Base-by-base conservation (phyloP, 2,329 filamentous ascomycete species). In the Aureobasidium namibiae region DNA sequence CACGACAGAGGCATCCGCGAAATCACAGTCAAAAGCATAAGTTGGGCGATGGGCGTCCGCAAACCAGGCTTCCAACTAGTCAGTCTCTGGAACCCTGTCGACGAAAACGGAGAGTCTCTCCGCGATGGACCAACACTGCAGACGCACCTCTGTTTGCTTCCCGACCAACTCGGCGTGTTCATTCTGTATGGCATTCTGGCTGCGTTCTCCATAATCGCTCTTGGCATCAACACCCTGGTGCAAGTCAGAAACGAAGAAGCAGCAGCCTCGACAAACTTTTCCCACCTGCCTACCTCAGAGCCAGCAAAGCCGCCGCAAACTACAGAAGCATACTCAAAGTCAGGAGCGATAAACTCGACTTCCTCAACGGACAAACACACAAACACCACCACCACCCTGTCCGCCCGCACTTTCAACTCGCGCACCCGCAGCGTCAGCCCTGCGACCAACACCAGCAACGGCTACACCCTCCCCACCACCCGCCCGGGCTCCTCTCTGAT, bases 1-100 rank as follows among this genome's bases (percentile, higher is more conserved):
- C 82, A 87, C 33, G 79, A 78, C 50, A 57, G 54, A 48, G 76
- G 75, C 6, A 77, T 82, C 24, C 73, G 74, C 24, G 94, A 99
- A 71, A 95, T 96, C 64, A 99, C 94, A 0, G 91, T 97, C 66
- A 99, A 99, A 76, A 92, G 88, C 68, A 84, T 95, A 65, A 95
- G 87, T 68, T 96, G 92, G 90, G 91, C 90, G 18, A 97, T 97
- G 94, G 92, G 94, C 9, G 89, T 99, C 1, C 82, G 89, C 0
- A 86, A 82, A 6, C 94, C 94, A 0, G 94, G 91, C 0, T 94
- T 99, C 65, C 77, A 94, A 63, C 85, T 96, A 75, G 82, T 91
- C 41, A 96, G 90, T 70, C 78, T 99, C 60, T 96, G 90, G 83
- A 97, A 99, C 69, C 94, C 94, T 0, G 80, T 97, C 58, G 88